phyloP scores from a whole-genome alignment of 1,284 basidiomycete genomes.

The Cutaneotrichosporon cutaneum region DNA sequence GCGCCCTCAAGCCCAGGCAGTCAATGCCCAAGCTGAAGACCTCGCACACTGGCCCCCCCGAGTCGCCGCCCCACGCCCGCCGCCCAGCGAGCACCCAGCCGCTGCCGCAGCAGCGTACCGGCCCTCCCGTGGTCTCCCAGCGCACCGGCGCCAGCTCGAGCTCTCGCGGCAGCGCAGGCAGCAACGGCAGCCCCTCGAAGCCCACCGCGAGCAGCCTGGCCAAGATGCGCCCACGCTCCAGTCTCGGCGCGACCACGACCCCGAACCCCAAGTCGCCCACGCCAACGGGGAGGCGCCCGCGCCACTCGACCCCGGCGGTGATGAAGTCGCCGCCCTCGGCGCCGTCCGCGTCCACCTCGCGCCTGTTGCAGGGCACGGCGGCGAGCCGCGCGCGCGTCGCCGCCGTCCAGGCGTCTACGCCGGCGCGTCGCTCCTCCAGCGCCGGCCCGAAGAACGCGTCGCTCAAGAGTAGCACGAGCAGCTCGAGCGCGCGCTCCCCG shows the following conservation, averaged over 20 bases:
- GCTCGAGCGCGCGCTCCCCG: neutral
- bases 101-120: constrained; percentile 1
- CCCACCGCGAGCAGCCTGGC: constrained; percentile 18
- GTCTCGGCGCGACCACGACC: neutral
- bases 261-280: neutral
- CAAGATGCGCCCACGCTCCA: constrained; percentile 11
- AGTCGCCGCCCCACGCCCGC: too few relatives aligned
- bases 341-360: constrained; percentile 4
- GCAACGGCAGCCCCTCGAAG: constrained; percentile 8
- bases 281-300: neutral
- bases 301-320: neutral
- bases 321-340: constrained; percentile 5
- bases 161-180: neutral
- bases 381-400: constrained; percentile 23
- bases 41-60: constrained; percentile 1
- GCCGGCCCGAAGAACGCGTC: neutral
- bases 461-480: neutral
- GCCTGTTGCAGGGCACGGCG: constrained; percentile 24
- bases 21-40: constrained; percentile 11
- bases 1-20: constrained; percentile 11
- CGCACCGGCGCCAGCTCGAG: constrained; percentile 8
- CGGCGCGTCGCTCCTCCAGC: neutral
- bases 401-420: constrained; percentile 6
- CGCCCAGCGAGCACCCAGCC: neutral
- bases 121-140: neutral